phyloP scores from a whole-genome alignment of 768 basidiomycete genomes.

The Crepidotus variabilis region DNA sequence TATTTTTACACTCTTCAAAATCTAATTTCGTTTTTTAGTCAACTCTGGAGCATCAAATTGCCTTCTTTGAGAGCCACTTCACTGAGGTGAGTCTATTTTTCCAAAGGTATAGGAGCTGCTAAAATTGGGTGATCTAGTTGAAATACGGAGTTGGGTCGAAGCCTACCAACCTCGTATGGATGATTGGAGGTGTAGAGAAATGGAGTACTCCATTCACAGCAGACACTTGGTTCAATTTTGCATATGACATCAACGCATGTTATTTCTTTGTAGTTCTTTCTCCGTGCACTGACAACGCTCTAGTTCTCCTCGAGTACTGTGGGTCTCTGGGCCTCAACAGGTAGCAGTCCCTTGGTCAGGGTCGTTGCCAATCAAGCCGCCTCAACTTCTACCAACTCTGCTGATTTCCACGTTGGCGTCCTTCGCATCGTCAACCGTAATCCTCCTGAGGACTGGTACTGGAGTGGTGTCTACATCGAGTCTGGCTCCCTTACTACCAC shows the following conservation, averaged over 20 bases:
- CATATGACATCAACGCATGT: conserved; percentile 59
- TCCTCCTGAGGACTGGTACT: conserved; percentile 52
- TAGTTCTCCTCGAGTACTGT: conserved; percentile 52
- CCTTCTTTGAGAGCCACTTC: conserved; percentile 64
- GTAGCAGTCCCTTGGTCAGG: conserved; percentile 40
- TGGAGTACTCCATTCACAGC: conserved; percentile 50
- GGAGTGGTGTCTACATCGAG: conserved; percentile 61
- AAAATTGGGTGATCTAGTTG: conserved; percentile 26
- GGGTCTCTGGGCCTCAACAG: conserved; percentile 56
- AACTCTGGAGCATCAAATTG: conserved; percentile 54
- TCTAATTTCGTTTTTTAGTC: conserved; percentile 25
- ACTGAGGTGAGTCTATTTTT: conserved; percentile 39
- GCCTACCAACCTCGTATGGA: conserved; percentile 49
- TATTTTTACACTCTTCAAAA: background rate
- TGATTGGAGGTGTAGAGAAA: conserved; percentile 38
- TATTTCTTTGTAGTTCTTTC: background rate
- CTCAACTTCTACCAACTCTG: conserved; percentile 54
- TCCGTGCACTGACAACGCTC: background rate
- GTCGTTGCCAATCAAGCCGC: conserved; percentile 45
- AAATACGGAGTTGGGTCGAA: conserved; percentile 55
- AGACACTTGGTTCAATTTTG: conserved; percentile 62
- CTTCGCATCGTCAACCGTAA: conserved; percentile 48
- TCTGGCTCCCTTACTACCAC: conserved; percentile 50
- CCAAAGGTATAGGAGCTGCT: background rate
- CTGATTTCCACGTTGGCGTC: conserved; percentile 60